These are phyloP conservation scores for Coprinellus micaceus DNA, from an alignment of 768 basidiomycete genomes.

Conservation along the genomic window DNA sequence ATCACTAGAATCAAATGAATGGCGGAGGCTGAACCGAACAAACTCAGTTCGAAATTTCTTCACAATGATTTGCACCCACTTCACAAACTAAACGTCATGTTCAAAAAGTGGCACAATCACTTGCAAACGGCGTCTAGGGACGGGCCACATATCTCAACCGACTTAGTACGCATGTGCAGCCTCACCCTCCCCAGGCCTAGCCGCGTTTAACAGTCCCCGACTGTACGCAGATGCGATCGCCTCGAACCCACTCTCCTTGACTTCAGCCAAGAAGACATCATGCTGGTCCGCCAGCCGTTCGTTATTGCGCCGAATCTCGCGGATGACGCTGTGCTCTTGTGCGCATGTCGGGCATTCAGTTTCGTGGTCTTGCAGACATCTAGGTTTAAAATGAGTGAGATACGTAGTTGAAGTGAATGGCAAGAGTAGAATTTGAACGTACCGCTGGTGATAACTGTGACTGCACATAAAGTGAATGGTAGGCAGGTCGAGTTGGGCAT, in stretches of 20 bases:
- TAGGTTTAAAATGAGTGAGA: slow-evolving; percentile 25
- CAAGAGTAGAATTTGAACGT: slow-evolving; percentile 15
- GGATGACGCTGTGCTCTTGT: slow-evolving; percentile 80
- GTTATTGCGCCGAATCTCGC: slow-evolving; percentile 86
- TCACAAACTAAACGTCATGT: too few species aligned
- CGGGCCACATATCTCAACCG: too few species aligned
- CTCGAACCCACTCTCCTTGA: slow-evolving; percentile 67
- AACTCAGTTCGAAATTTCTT: too few species aligned
- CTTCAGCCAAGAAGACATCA: slow-evolving; percentile 74
- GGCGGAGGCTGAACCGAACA: too few species aligned
- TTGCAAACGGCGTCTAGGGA: too few species aligned
- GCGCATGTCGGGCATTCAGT: slow-evolving; percentile 89
- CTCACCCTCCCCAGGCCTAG: too few species aligned
- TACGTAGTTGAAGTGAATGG: background rate
- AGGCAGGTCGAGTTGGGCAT: slow-evolving; percentile 87
- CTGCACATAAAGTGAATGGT: slow-evolving; percentile 97
- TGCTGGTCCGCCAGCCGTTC: slow-evolving; percentile 80
- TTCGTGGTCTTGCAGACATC: slow-evolving; percentile 87
- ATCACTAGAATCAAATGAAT: too few species aligned
- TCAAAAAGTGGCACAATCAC: too few species aligned
- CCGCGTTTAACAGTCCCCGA: slow-evolving; percentile 52
- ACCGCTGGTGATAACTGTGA: slow-evolving; percentile 96
- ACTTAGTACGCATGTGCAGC: too few species aligned
- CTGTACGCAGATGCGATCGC: slow-evolving; percentile 70
- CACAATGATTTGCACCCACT: too few species aligned